Conservation (phyloP, 352 stramenopile species). For the Albugo laibachii region DNA sequence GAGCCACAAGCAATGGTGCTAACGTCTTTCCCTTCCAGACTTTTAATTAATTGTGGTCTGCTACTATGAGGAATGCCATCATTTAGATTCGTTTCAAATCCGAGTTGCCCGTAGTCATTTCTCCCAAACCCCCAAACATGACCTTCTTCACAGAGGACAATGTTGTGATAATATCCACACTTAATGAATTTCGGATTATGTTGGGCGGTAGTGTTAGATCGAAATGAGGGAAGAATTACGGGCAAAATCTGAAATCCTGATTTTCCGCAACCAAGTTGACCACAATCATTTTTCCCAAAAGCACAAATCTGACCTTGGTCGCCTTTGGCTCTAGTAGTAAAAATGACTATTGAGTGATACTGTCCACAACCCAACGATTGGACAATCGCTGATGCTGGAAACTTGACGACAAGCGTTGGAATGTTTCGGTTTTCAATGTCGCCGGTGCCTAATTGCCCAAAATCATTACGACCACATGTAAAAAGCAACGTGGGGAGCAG, state of each 20-base stretch:
- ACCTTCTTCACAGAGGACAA: conserved; percentile 46
- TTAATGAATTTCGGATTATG: conserved; percentile 57
- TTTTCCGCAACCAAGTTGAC: conserved; percentile 72
- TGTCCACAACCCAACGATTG: conserved; percentile 78
- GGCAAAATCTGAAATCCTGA: conserved; percentile 45
- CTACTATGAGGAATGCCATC: neutral
- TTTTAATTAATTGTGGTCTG: conserved; percentile 27
- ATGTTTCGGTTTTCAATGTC: conserved; percentile 12
- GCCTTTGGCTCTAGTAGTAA: conserved; percentile 4
- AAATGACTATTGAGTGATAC: conserved; percentile 79
- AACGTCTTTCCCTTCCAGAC: conserved; percentile 73
- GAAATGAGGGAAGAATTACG: neutral
- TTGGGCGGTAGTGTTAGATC: conserved; percentile 21
- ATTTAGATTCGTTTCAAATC: conserved; percentile 17
- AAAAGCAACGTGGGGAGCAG: conserved; percentile 26
- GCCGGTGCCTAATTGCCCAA: conserved; percentile 78
- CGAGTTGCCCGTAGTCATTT: conserved; percentile 89
- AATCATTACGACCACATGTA: conserved; percentile 85
- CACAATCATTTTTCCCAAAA: conserved; percentile 90
- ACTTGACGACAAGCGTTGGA: conserved; percentile 60
- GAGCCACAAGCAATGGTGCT: conserved; percentile 74
- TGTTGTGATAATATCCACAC: conserved; percentile 85
- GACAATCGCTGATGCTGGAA: conserved; percentile 19
- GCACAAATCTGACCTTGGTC: conserved; percentile 35
- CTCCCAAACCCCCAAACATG: conserved; percentile 77